Evolutionary conservation across 2,329 filamentous ascomycete species (phyloP).

Genomic region (Thermoascus crustaceus): DNA sequence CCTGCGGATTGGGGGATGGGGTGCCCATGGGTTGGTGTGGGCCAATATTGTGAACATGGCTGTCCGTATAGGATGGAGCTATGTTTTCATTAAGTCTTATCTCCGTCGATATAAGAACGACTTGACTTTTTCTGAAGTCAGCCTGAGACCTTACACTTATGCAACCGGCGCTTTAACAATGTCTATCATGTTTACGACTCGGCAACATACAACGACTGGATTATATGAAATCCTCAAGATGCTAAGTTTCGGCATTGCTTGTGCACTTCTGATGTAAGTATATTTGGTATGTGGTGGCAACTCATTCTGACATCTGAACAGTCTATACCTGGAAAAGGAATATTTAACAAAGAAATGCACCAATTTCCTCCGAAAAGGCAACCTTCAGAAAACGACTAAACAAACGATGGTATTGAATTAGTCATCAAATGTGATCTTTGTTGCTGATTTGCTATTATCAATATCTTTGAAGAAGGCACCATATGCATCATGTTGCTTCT

Average conservation of each 20-base stretch:
- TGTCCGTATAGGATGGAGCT: conserved; percentile 75
- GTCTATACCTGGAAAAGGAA: conserved; percentile 28
- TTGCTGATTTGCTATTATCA: conserved; percentile 72
- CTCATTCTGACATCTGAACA: conserved; percentile 16
- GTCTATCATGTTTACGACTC: conserved; percentile 29
- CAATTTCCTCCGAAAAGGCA: conserved; percentile 12
- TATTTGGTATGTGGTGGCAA: conserved; percentile 3
- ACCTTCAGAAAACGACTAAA: conserved; percentile 13
- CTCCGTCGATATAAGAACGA: conserved; percentile 43
- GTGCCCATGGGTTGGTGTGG: conserved; percentile 71
- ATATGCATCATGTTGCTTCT: conserved; percentile 93
- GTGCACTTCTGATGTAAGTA: conserved; percentile 55
- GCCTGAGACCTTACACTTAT: conserved; percentile 40
- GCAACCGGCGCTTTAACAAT: conserved; percentile 40
- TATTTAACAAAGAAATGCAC: conserved; percentile 21
- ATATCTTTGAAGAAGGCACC: conserved; percentile 93
- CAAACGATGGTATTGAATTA: conserved; percentile 15
- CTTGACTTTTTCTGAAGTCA: conserved; percentile 36
- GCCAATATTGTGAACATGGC: conserved; percentile 89
- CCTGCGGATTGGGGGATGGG: conserved; percentile 59
- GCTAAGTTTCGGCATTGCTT: conserved; percentile 43
- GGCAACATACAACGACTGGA: conserved; percentile 8
- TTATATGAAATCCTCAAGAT: conserved; percentile 37
- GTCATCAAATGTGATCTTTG: conserved; percentile 83
- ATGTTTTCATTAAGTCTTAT: conserved; percentile 60